Percentiles rank a stretch among this genome's conserved stretches.
phyloP scores from a whole-genome alignment of 1,284 basidiomycete species.

The Boletus hoseneyae region DNA sequence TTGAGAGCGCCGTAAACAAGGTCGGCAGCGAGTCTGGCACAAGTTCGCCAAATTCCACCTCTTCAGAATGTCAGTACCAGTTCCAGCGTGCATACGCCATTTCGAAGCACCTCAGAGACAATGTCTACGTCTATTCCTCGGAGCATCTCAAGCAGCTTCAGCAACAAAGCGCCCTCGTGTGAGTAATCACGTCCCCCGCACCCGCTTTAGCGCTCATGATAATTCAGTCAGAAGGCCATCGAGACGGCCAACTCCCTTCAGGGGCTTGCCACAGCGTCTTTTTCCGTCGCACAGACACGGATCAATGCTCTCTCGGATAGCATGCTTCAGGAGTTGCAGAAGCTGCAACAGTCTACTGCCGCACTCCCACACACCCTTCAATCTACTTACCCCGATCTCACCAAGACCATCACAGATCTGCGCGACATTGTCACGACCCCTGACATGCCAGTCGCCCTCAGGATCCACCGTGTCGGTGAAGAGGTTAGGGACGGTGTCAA shows the following conservation, averaged over 20 bases:
- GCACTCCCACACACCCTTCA: constrained; percentile 56
- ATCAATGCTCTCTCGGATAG: constrained; percentile 57
- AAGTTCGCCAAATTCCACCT: constrained; percentile 35
- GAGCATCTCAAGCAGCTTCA: constrained; percentile 71
- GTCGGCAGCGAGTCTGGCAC: constrained; percentile 46
- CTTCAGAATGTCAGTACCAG: constrained; percentile 55
- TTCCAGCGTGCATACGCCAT: constrained; percentile 70
- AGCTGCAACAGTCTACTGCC: constrained; percentile 57
- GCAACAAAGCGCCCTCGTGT: constrained; percentile 64
- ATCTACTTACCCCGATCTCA: constrained; percentile 48
- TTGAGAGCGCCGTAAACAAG: constrained; percentile 57
- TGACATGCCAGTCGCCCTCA: constrained; percentile 57
- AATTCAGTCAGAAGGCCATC: constrained; percentile 59
- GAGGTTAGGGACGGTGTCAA: constrained; percentile 57
- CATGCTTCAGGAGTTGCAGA: constrained; percentile 62
- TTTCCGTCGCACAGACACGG: constrained; percentile 47
- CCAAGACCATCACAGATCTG: constrained; percentile 49
- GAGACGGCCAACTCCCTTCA: constrained; percentile 65
- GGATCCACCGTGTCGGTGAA: constrained; percentile 51
- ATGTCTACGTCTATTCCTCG: constrained; percentile 60
- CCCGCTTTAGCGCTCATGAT: constrained; percentile 9
- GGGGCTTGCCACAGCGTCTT: constrained; percentile 51
- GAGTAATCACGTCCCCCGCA: constrained; percentile 27
- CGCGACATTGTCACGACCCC: constrained; percentile 48
- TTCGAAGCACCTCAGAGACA: constrained; percentile 58